Percentiles rank a stretch among this genome's conserved stretches.
Conservation (phyloP, 805 yeast species). For the Metschnikowia koreensis region DNA sequence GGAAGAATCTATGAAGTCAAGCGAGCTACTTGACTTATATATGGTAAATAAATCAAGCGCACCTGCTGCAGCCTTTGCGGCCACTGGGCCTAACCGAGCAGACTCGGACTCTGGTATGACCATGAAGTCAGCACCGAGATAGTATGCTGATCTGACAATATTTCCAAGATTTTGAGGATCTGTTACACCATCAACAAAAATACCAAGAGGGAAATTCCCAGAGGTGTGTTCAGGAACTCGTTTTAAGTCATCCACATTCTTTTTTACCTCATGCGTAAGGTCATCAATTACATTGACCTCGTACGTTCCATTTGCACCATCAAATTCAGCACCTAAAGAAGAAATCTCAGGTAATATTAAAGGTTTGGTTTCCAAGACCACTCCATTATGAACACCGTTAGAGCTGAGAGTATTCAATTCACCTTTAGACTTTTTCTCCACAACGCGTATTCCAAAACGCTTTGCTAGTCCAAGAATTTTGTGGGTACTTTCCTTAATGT, state of each 20-base stretch:
- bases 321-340: conserved; percentile 26
- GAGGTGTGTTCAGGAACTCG: conserved; percentile 22
- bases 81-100: conserved; percentile 74
- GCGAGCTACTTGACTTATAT: conserved; percentile 55
- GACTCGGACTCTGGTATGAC: conserved; percentile 67
- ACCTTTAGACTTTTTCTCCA: conserved; percentile 40
- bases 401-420: conserved; percentile 59
- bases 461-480: conserved; percentile 50
- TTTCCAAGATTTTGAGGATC: conserved; percentile 92
- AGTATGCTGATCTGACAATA: conserved; percentile 74
- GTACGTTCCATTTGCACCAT: conserved; percentile 19
- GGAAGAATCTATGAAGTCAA: conserved; percentile 58
- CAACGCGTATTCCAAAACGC: conserved; percentile 38
- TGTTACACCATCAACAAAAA: conserved; percentile 73
- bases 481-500: conserved; percentile 30
- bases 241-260: conserved; percentile 16
- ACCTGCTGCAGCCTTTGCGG: conserved; percentile 80
- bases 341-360: conserved; percentile 33
- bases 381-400: conserved; percentile 78
- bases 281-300: conserved; percentile 17
- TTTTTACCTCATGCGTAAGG: conserved; percentile 4
- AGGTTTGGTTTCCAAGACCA: conserved; percentile 66
- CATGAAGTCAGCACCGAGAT: conserved; percentile 77
- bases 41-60: conserved; percentile 73
- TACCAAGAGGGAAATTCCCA: conserved; percentile 55